Conservation (phyloP, 2,329 filamentous ascomycete species). For the Beauveria rudraprayagi region DNA sequence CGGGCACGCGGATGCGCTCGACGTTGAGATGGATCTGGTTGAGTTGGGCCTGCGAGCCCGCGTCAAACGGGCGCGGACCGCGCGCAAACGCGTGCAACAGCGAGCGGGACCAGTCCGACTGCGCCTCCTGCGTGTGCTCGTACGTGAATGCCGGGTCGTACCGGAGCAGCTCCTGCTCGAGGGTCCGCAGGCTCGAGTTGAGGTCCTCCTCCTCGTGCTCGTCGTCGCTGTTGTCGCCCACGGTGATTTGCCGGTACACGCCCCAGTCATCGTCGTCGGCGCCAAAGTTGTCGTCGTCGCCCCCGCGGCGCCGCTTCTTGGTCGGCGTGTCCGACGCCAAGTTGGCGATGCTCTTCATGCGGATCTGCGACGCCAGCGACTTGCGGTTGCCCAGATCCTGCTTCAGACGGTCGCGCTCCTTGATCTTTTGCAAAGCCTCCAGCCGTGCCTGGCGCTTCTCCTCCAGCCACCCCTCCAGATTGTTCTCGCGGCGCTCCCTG, state of each 20-base stretch:
- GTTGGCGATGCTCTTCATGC: conserved; percentile 97
- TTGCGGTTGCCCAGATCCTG: conserved; percentile 94
- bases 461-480: conserved; percentile 80
- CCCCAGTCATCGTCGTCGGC: conserved; percentile 98
- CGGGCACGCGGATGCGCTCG: conserved; percentile 87
- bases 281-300: conserved; percentile 93
- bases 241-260: conserved; percentile 87
- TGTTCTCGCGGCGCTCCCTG: conserved; percentile 70
- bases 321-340: conserved; percentile 81
- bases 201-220: conserved; percentile 91
- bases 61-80: conserved; percentile 77
- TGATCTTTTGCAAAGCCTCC: conserved; percentile 72
- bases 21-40: conserved; percentile 94
- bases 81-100: conserved; percentile 84
- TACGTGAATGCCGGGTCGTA: conserved; percentile 87
- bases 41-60: conserved; percentile 65
- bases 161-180: conserved; percentile 78
- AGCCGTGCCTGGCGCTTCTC: conserved; percentile 69
- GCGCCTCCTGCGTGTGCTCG: conserved; percentile 83
- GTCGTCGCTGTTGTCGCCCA: conserved; percentile 73
- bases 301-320: conserved; percentile 77
- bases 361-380: conserved; percentile 88
- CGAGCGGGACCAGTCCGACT: conserved; percentile 91
- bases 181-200: conserved; percentile 58
- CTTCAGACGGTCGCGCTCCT: conserved; percentile 86